Conservation (phyloP, 2,329 filamentous ascomycete species). For the Didymella arachidicola region DNA sequence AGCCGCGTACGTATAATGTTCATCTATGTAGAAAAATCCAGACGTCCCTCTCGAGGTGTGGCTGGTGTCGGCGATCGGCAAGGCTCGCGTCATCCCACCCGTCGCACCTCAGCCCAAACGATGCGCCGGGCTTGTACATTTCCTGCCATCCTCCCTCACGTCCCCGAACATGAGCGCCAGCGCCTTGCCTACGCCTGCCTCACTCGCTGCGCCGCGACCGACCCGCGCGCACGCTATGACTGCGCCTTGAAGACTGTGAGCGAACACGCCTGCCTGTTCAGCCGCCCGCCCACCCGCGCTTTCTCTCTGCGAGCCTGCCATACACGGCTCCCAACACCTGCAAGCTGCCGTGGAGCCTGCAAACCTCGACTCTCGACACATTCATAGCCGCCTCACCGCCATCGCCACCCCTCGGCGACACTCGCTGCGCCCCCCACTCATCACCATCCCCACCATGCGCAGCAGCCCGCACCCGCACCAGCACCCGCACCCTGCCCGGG, state of each 20-base stretch:
- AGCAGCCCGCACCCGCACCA: constrained; percentile 42
- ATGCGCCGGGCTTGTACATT: constrained; percentile 14
- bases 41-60: background rate
- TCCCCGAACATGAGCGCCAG: constrained; percentile 25
- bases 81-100: constrained; percentile 16
- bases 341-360: background rate
- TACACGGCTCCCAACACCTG: constrained; percentile 14
- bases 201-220: constrained; percentile 33
- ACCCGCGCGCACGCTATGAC: constrained; percentile 29
- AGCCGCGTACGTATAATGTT: background rate
- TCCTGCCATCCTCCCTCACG: constrained; percentile 18
- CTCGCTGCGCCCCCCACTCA: constrained; percentile 14
- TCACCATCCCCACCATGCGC: constrained; percentile 37
- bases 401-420: constrained; percentile 6
- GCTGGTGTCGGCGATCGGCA: constrained; percentile 3
- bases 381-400: constrained; percentile 10
- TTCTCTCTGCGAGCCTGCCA: constrained; percentile 14
- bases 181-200: constrained; percentile 22
- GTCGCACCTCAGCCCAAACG: constrained; percentile 17
- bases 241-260: constrained; percentile 35
- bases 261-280: constrained; percentile 8
- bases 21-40: background rate
- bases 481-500: constrained; percentile 39
- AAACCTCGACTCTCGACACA: constrained; percentile 11
- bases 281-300: constrained; percentile 17